Percentiles rank a stretch among this genome's conserved stretches.
Evolutionary conservation across 2,329 filamentous ascomycete species (phyloP).

Genomic region (Lecanosticta acicola): DNA sequence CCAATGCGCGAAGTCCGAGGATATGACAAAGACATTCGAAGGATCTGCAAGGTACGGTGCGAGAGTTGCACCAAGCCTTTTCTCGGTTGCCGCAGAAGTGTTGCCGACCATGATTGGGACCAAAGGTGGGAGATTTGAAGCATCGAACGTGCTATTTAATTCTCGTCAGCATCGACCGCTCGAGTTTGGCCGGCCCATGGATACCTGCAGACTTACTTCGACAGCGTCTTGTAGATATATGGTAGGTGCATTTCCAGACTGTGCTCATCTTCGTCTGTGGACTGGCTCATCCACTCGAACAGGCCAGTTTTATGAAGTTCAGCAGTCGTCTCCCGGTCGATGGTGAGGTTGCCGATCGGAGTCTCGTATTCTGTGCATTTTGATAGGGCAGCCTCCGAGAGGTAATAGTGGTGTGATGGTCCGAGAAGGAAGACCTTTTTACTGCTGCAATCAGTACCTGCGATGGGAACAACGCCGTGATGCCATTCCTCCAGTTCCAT

Average conservation of each 20-base stretch:
- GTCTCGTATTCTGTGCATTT: conserved; percentile 66
- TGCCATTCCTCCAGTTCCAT: not conserved
- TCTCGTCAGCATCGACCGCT: too few relatives aligned
- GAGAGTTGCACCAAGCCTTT: conserved; percentile 62
- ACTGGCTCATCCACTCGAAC: conserved; percentile 59
- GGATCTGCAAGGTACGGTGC: conserved; percentile 72
- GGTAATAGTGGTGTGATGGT: conserved; percentile 82
- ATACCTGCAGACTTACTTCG: conserved; percentile 36
- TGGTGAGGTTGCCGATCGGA: conserved; percentile 62
- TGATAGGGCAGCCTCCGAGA: conserved; percentile 71
- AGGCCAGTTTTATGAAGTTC: conserved; percentile 49
- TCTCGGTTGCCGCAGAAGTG: conserved; percentile 62
- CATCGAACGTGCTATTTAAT: conserved; percentile 29
- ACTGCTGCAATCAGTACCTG: conserved; percentile 34
- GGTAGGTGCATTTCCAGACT: conserved; percentile 96
- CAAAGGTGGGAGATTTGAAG: conserved; percentile 62
- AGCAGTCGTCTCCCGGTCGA: conserved; percentile 56
- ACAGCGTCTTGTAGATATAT: conserved; percentile 76
- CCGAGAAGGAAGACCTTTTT: conserved; percentile 90
- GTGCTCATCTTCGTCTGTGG: conserved; percentile 75
- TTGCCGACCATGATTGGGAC: conserved; percentile 83
- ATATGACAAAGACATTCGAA: conserved; percentile 76
- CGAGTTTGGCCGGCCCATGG: not conserved
- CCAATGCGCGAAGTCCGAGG: conserved; percentile 98
- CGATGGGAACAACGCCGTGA: too few relatives aligned